Base-by-base conservation (phyloP, 441 rosid species). In the Viola pubescens region DNA sequence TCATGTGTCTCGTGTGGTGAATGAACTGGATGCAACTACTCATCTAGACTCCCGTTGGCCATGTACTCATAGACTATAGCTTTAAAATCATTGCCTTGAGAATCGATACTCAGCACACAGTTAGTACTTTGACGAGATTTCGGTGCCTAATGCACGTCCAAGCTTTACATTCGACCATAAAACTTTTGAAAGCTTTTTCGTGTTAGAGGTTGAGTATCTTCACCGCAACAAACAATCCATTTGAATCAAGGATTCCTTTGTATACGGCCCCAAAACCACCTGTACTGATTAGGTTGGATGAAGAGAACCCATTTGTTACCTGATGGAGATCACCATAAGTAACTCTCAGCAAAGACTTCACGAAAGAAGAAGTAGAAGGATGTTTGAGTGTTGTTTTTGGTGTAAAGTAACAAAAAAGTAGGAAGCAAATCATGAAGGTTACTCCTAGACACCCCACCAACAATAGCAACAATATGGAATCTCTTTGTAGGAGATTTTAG, bases 261-360 rank as follows among this genome's bases (percentile, higher is more conserved):
- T 74, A 77, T 16, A 73, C 76, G 5, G 73, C 44, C 7, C 74
- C 73, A 58, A 60, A 73, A 43, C 71, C 51, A 1, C 75, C 75
- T 5, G 2, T 26, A 5, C 75, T 75, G 26, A 77, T 38, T 59
- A 68, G 7, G n/a, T 73, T 62, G 3, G 48, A 11, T 1, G 45
- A 12, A 13, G 72, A 61, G 57, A 73, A 77, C 4, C 73, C 71
- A 52, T 62, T 44, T 1, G 73, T 70, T 3, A 73, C 77, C 26
- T 51, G 46, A 5, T 26, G 12, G 3, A 70, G 70, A 4, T 9
- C 52, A 6, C 9, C 26, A 10, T 73, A 73, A 6, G 77, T 64
- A 41, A 67, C 59, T 34, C 16, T 37, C 26, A 39, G 38, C 48
- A 66, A 34, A 8, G 0, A 44, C 10, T 65, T 38, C 3, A 1